Percentiles rank a stretch among this genome's conserved stretches.
Evolutionary conservation across 352 stramenopile species (phyloP).

Genomic region (Pythium graminicola): DNA sequence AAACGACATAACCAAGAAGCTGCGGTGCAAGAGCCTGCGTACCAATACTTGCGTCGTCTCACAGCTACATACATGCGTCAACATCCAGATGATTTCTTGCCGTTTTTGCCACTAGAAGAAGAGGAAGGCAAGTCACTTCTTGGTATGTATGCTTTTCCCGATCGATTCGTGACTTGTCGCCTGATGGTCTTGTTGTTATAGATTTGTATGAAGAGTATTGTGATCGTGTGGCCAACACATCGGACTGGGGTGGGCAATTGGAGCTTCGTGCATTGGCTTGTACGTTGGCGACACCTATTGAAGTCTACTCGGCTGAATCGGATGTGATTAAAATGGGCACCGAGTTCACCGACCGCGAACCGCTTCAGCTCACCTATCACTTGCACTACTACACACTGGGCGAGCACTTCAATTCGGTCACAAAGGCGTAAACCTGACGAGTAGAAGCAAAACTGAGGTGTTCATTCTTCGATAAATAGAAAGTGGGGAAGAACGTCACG

Average conservation of each 20-base stretch:
- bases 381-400: conserved; percentile 98
- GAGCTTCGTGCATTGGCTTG: conserved; percentile 92
- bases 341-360: conserved; percentile 58
- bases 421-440: conserved; percentile 5
- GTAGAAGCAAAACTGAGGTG: conserved; percentile 12
- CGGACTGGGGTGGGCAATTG: conserved; percentile 96
- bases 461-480: conserved; percentile 30
- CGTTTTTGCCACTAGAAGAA: conserved; percentile 81
- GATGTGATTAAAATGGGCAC: conserved; percentile 87
- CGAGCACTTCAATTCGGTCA: conserved; percentile 99
- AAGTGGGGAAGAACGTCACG: not conserved
- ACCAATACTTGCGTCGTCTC: conserved; percentile 60
- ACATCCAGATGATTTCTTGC: conserved; percentile 89
- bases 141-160: conserved; percentile 17
- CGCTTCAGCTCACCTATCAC: conserved; percentile 93
- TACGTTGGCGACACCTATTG: conserved; percentile 81
- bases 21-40: conserved; percentile 29
- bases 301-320: conserved; percentile 89
- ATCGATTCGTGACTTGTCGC: not conserved
- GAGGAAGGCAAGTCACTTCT: conserved; percentile 28
- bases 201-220: conserved; percentile 91
- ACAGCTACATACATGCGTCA: conserved; percentile 75
- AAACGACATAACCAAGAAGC: conserved; percentile 38
- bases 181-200: conserved; percentile 4
- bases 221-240: conserved; percentile 80